A percentile compares a stretch with the other conserved stretches of the same genome.
Evolutionary conservation across 352 stramenopile species (phyloP).

Genomic region (Phytophthora cactorum): DNA sequence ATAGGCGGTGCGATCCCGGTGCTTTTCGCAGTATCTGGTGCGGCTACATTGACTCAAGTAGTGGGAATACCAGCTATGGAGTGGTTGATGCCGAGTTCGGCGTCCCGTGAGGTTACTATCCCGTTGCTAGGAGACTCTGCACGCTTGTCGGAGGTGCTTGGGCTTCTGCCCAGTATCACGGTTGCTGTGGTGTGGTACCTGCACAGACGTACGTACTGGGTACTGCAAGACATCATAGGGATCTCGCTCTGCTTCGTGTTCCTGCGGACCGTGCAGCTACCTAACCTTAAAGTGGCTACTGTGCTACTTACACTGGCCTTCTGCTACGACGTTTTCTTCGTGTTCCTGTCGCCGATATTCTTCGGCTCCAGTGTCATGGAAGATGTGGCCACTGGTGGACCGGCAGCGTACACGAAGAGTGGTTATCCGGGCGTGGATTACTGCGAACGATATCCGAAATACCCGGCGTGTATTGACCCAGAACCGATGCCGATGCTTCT

Average conservation of each 20-base stretch:
- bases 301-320: slow-evolving; percentile 92
- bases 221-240: slow-evolving; percentile 93
- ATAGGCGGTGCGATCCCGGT: slow-evolving; percentile 62
- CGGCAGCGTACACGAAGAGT: slow-evolving; percentile 67
- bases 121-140: slow-evolving; percentile 46
- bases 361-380: slow-evolving; percentile 94
- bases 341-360: slow-evolving; percentile 93
- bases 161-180: slow-evolving; percentile 37
- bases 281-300: slow-evolving; percentile 90
- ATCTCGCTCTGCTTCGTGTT: slow-evolving; percentile 94
- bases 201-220: slow-evolving; percentile 73
- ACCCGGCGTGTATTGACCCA: slow-evolving; percentile 70
- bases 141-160: slow-evolving; percentile 59
- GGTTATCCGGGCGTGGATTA: slow-evolving; percentile 79
- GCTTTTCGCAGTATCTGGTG: slow-evolving; percentile 68
- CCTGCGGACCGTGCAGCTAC: slow-evolving; percentile 90
- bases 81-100: slow-evolving; percentile 37
- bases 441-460: slow-evolving; percentile 73
- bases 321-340: slow-evolving; percentile 97
- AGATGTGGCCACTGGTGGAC: slow-evolving; percentile 91
- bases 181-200: slow-evolving; percentile 71
- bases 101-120: slow-evolving; percentile 43
- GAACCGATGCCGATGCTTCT: slow-evolving; percentile 96
- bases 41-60: slow-evolving; percentile 61
- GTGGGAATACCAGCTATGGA: slow-evolving; percentile 51